Evolutionary conservation across 176 grass and related monocot genomes (phyloP).

Genomic region (Aegilops tauschii): DNA sequence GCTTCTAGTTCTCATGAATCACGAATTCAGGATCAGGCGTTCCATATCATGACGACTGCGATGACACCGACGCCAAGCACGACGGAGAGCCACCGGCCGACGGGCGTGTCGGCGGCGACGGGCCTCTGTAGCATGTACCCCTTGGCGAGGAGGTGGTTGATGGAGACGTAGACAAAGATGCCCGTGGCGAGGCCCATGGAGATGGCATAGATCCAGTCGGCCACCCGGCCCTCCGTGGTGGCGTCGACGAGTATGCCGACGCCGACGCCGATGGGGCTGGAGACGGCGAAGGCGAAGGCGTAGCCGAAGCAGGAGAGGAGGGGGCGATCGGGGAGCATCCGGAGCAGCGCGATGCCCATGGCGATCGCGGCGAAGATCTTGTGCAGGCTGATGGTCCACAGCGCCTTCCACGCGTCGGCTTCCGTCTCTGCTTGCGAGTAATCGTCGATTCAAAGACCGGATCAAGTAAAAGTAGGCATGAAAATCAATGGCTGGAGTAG

Average conservation of each 20-base stretch:
- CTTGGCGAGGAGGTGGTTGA: conserved; percentile 89
- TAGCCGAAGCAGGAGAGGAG: conserved; percentile 73
- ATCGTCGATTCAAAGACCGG: not conserved
- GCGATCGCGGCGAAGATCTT: conserved; percentile 95
- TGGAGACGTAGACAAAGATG: conserved; percentile 90
- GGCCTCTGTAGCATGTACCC: conserved; percentile 60
- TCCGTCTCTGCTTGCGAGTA: conserved; percentile 60
- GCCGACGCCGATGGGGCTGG: conserved; percentile 74
- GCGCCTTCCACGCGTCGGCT: conserved; percentile 87
- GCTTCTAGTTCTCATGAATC: too few species aligned
- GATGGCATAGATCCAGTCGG: conserved; percentile 87
- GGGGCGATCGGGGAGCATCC: conserved; percentile 74
- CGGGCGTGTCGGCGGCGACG: conserved; percentile 47
- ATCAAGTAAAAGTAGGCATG: conserved; percentile 23
- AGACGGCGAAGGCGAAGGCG: conserved; percentile 83
- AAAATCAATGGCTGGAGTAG: not conserved
- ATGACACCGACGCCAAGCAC: conserved; percentile 76
- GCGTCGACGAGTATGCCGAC: conserved; percentile 90
- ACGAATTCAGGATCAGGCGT: conserved; percentile 42
- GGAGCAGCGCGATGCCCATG: conserved; percentile 87
- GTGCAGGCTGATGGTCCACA: conserved; percentile 98
- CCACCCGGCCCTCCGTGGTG: conserved; percentile 77
- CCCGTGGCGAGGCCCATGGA: conserved; percentile 92
- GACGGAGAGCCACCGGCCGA: conserved; percentile 63
- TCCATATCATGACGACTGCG: conserved; percentile 98